A percentile compares a stretch with the other conserved stretches of the same genome.
Evolutionary conservation across 169 alveolate species (phyloP).

Genomic region (Plasmodium berghei): DNA sequence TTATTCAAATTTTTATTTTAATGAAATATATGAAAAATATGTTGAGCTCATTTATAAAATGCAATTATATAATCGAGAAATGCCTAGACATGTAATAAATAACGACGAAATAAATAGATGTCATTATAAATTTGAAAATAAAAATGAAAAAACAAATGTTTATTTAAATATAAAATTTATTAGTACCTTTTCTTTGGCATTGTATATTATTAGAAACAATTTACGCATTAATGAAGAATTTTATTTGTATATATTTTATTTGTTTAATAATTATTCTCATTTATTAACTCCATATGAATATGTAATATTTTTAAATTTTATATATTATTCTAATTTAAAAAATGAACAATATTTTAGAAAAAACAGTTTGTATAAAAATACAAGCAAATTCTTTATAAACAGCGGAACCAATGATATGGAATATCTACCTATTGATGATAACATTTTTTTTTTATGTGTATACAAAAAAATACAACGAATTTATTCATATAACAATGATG

Average conservation of each 20-base stretch:
- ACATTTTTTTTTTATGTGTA: slow-evolving; percentile 5
- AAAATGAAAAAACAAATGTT: background rate
- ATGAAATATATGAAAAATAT: slow-evolving; percentile 37
- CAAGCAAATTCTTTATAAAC: slow-evolving; percentile 3
- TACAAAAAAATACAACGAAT: slow-evolving; percentile 22
- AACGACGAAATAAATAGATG: background rate
- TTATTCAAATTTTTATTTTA: slow-evolving; percentile 25
- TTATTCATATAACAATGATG: slow-evolving; percentile 5
- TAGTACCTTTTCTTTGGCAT: slow-evolving; percentile 42
- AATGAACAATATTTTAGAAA: slow-evolving; percentile 18
- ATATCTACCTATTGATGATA: slow-evolving; percentile 18
- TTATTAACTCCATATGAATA: slow-evolving; percentile 16
- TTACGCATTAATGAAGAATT: slow-evolving; percentile 38
- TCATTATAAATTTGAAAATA: slow-evolving; percentile 5
- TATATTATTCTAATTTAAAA: slow-evolving; percentile 29
- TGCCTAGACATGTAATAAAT: no score
- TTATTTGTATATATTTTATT: slow-evolving; percentile 29
- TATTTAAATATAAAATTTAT: slow-evolving; percentile 23
- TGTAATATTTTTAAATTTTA: slow-evolving; percentile 22
- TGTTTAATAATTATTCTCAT: slow-evolving; percentile 18
- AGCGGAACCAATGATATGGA: background rate
- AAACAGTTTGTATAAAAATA: slow-evolving; percentile 12
- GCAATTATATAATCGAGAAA: slow-evolving; percentile 15
- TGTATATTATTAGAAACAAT: slow-evolving; percentile 40
- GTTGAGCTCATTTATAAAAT: slow-evolving; percentile 43